Evolutionary conservation across 768 basidiomycete genomes (phyloP).

Genomic region (Lentinula guzmanii): DNA sequence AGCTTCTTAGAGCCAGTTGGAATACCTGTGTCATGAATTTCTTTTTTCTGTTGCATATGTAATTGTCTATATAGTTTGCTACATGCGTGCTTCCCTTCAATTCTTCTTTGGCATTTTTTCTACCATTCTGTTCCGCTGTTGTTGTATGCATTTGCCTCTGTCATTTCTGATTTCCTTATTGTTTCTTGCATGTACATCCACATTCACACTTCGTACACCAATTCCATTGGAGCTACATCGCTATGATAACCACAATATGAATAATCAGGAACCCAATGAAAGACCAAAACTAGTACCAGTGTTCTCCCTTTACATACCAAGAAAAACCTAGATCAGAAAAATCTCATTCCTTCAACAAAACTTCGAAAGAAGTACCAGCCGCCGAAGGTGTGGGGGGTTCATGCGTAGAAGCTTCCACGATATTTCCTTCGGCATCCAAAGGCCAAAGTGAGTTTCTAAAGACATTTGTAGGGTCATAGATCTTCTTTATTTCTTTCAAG

Average conservation of each 20-base stretch:
- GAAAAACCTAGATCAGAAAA: not conserved
- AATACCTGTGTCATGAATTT: constrained; percentile 11
- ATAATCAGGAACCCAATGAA: not conserved
- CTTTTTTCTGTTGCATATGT: not conserved
- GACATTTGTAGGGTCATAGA: constrained; percentile 71
- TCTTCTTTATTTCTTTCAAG: constrained; percentile 62
- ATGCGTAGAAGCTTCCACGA: constrained; percentile 51
- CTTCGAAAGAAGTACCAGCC: constrained; percentile 15
- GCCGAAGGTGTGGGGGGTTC: constrained; percentile 49
- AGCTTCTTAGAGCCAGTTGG: constrained; percentile 70
- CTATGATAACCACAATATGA: not conserved
- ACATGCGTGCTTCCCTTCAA: not conserved
- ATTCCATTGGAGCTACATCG: not conserved
- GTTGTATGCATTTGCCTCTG: not conserved
- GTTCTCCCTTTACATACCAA: not conserved
- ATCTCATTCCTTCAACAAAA: not conserved
- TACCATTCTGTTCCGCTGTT: not conserved
- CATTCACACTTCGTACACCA: not conserved
- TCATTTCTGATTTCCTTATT: not conserved
- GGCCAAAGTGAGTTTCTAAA: constrained; percentile 85
- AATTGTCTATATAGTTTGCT: not conserved
- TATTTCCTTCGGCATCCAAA: constrained; percentile 47
- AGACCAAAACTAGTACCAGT: not conserved
- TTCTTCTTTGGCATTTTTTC: not conserved
- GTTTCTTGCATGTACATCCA: not conserved